phyloP scores from a whole-genome alignment of 2,329 filamentous ascomycete genomes.

The Sporothrix pallida region DNA sequence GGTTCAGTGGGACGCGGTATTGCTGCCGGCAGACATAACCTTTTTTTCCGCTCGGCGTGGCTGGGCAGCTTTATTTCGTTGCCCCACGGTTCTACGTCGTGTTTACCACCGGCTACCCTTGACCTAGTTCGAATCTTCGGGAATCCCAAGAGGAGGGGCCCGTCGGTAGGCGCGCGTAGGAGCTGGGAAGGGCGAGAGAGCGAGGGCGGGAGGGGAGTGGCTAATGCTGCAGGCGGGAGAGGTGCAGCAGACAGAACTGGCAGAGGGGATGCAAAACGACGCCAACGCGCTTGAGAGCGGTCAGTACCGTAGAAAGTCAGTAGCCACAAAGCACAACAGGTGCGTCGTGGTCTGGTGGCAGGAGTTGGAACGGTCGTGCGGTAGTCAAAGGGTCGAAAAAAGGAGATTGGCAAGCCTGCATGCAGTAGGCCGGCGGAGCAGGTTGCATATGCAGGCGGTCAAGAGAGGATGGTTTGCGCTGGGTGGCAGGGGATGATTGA shows the following conservation, averaged over 20 bases:
- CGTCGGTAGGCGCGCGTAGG: slow-evolving; percentile 29
- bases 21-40: not conserved
- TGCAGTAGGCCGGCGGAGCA: slow-evolving; percentile 18
- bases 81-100: slow-evolving; percentile 23
- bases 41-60: slow-evolving; percentile 12
- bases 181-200: slow-evolving; percentile 17
- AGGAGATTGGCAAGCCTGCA: slow-evolving; percentile 31
- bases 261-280: slow-evolving; percentile 28
- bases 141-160: slow-evolving; percentile 10
- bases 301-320: slow-evolving; percentile 27
- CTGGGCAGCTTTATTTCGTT: slow-evolving; percentile 22
- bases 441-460: slow-evolving; percentile 34
- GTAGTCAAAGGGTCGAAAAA: slow-evolving; percentile 10
- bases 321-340: slow-evolving; percentile 4
- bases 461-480: slow-evolving; percentile 11
- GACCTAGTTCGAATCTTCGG: slow-evolving; percentile 25
- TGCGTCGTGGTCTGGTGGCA: slow-evolving; percentile 14
- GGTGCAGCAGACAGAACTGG: slow-evolving; percentile 12
- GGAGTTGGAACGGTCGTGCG: slow-evolving; percentile 14
- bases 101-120: slow-evolving; percentile 25
- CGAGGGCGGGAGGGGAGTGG: slow-evolving; percentile 4
- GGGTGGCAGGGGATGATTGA: not conserved
- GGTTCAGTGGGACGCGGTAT: slow-evolving; percentile 23
- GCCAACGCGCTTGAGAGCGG: slow-evolving; percentile 33
- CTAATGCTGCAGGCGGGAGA: slow-evolving; percentile 25